phyloP scores from a whole-genome alignment of 1,139 yeast genomes.

The Komagataea norvegica region DNA sequence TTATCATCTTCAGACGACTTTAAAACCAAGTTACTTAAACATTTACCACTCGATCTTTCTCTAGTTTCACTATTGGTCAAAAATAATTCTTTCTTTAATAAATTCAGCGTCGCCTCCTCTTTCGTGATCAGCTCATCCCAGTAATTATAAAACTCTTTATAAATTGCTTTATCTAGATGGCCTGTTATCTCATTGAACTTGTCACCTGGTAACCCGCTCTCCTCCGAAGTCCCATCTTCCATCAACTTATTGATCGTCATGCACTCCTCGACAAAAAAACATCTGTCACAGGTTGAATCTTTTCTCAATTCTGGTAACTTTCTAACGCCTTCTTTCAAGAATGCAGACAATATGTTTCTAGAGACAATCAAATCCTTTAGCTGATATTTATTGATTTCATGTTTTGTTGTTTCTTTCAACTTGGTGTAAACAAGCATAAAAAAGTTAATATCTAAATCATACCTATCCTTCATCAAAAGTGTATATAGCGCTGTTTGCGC shows the following conservation, averaged over 20 bases:
- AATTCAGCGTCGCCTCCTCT: constrained; percentile 61
- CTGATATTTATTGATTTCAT: constrained; percentile 52
- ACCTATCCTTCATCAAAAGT: constrained; percentile 71
- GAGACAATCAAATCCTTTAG: constrained; percentile 59
- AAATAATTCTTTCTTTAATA: constrained; percentile 58
- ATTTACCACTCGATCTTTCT: constrained; percentile 56
- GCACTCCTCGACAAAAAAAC: constrained; percentile 60
- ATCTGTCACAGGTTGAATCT: constrained; percentile 60
- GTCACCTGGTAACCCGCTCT: constrained; percentile 43
- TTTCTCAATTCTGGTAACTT: constrained; percentile 56
- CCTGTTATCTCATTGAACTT: constrained; percentile 44
- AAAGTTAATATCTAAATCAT: constrained; percentile 58
- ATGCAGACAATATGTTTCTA: constrained; percentile 65
- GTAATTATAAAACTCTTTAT: constrained; percentile 52
- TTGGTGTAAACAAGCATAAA: constrained; percentile 76
- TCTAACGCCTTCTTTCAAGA: constrained; percentile 45
- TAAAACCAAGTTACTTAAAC: constrained; percentile 44
- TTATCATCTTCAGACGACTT: constrained; percentile 27
- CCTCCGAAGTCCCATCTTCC: constrained; percentile 49
- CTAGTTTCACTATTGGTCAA: constrained; percentile 51
- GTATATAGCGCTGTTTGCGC: constrained; percentile 91
- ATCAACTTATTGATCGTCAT: constrained; percentile 59
- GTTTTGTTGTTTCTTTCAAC: constrained; percentile 48
- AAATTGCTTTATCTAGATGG: constrained; percentile 42
- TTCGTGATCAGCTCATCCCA: constrained; percentile 74